These are phyloP conservation scores for Apiospora marii DNA, from an alignment of 2,329 filamentous ascomycete genomes.

Conservation along the genomic window DNA sequence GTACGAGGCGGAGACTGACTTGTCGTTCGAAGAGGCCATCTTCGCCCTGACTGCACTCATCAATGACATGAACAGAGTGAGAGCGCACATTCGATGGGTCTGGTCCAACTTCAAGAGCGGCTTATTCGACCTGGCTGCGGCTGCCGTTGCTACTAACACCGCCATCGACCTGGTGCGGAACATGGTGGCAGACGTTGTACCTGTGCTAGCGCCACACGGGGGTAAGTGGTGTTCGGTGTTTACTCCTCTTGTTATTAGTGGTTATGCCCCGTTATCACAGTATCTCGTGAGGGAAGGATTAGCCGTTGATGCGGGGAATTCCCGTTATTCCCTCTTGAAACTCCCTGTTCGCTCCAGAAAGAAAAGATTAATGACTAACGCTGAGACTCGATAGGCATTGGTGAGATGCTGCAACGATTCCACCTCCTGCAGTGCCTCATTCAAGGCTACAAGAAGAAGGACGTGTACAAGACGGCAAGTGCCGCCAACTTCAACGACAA, in stretches of 20 bases:
- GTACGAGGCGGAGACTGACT: slow-evolving; percentile 44
- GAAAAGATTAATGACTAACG: too few species aligned
- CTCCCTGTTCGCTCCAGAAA: too few species aligned
- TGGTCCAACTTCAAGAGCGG: slow-evolving; percentile 41
- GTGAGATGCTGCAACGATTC: slow-evolving; percentile 32
- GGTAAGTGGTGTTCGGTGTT: slow-evolving; percentile 20
- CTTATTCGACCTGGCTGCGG: slow-evolving; percentile 41
- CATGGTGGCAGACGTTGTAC: slow-evolving; percentile 42
- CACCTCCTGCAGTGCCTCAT: slow-evolving; percentile 29
- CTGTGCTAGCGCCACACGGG: slow-evolving; percentile 35
- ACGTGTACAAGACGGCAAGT: slow-evolving; percentile 19
- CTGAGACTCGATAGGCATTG: slow-evolving; percentile 24
- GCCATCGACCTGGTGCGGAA: slow-evolving; percentile 44
- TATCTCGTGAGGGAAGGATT: too few species aligned
- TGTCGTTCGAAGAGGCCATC: slow-evolving; percentile 36
- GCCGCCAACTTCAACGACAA: slow-evolving; percentile 25
- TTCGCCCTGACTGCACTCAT: slow-evolving; percentile 40
- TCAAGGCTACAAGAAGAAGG: slow-evolving; percentile 30
- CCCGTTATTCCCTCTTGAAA: too few species aligned
- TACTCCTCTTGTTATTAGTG: too few species aligned
- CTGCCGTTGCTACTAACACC: slow-evolving; percentile 48
- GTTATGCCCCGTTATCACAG: too few species aligned
- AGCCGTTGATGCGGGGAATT: too few species aligned
- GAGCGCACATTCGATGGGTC: slow-evolving; percentile 39
- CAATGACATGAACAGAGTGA: slow-evolving; percentile 42